phyloP scores from a whole-genome alignment of 208 protist species.

The Leishmania aethiopica region DNA sequence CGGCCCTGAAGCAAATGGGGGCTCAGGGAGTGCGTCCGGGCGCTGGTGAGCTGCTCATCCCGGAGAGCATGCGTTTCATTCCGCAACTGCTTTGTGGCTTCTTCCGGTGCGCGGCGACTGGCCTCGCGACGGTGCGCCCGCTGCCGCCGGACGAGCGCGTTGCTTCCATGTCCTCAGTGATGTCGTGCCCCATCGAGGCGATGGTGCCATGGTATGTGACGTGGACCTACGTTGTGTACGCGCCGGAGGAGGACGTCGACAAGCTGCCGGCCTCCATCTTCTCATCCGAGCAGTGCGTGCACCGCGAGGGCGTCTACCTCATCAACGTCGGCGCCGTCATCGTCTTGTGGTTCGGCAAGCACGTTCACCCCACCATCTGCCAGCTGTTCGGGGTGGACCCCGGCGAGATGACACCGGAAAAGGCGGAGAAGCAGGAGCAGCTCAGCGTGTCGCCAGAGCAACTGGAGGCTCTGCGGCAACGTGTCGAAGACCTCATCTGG shows the following conservation, averaged over 20 bases:
- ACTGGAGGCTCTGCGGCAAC: slow-evolving; percentile 53
- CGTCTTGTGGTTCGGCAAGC: slow-evolving; percentile 79
- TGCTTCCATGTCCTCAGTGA: slow-evolving; percentile 73
- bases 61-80: slow-evolving; percentile 77
- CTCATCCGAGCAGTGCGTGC: slow-evolving; percentile 62
- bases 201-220: slow-evolving; percentile 70
- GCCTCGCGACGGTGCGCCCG: slow-evolving; percentile 39
- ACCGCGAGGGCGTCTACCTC: slow-evolving; percentile 62
- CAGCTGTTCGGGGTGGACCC: slow-evolving; percentile 47
- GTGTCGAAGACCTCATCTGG: slow-evolving; percentile 57
- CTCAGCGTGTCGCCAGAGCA: slow-evolving; percentile 48
- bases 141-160: slow-evolving; percentile 75
- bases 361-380: slow-evolving; percentile 43
- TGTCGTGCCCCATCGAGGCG: slow-evolving; percentile 63
- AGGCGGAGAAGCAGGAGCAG: slow-evolving; percentile 15
- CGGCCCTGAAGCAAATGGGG: slow-evolving; percentile 49
- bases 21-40: slow-evolving; percentile 39
- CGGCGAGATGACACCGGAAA: slow-evolving; percentile 23
- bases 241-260: slow-evolving; percentile 46
- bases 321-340: slow-evolving; percentile 58
- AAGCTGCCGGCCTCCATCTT: slow-evolving; percentile 60
- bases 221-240: slow-evolving; percentile 79
- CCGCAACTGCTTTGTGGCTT: slow-evolving; percentile 82
- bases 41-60: slow-evolving; percentile 59
- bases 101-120: slow-evolving; percentile 63